phyloP scores from a whole-genome alignment of 2,329 filamentous ascomycete species.

The Nothopassalora personata region DNA sequence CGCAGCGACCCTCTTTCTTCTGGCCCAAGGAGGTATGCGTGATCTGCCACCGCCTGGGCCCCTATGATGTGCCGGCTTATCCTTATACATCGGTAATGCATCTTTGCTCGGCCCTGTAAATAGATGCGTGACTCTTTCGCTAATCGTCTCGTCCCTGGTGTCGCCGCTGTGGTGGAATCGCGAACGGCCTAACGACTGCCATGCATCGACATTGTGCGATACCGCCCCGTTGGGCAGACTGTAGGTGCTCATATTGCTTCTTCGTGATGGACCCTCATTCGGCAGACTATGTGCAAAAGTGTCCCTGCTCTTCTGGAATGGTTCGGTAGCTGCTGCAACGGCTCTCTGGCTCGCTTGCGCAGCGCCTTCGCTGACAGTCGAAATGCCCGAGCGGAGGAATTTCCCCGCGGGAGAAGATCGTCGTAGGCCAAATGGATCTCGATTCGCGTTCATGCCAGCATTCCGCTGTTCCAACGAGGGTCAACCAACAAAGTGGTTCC shows the following conservation, averaged over 20 bases:
- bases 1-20: constrained; percentile 58
- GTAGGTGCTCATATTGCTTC: constrained; percentile 18
- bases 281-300: not conserved
- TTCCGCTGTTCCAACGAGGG: constrained; percentile 2
- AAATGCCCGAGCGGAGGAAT: constrained; percentile 13
- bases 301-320: not conserved
- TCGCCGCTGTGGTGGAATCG: constrained; percentile 17
- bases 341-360: constrained; percentile 2
- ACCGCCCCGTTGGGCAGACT: constrained; percentile 17
- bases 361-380: constrained; percentile 8
- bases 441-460: constrained; percentile 38
- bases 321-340: not conserved
- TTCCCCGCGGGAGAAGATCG: constrained; percentile 21
- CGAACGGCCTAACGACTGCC: constrained; percentile 16
- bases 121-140: constrained; percentile 59
- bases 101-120: constrained; percentile 56
- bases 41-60: constrained; percentile 50
- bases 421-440: constrained; percentile 44
- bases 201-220: constrained; percentile 12
- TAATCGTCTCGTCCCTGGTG: constrained; percentile 41
- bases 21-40: constrained; percentile 25
- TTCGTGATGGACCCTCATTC: not conserved
- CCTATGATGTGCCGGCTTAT: constrained; percentile 81
- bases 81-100: constrained; percentile 89
- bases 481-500: not conserved